Base-by-base conservation (phyloP, 1,139 yeast genomes). In the Yamadazyma triangularis region DNA sequence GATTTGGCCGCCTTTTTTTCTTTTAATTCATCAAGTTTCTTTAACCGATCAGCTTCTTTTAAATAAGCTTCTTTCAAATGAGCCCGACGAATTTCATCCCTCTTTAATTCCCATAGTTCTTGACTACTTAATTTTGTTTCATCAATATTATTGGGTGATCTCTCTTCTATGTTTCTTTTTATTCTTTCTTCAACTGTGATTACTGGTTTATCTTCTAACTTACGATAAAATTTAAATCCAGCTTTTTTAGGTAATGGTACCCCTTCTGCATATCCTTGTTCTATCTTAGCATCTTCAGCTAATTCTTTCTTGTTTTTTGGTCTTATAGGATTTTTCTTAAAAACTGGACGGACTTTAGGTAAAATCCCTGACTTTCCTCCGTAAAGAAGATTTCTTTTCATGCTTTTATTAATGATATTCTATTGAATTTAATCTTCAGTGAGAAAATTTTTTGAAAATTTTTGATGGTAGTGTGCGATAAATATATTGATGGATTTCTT, bases 361-460 rank as follows among this genome's bases (percentile, higher is more conserved):
- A 88, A 70, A 29, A 85, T 66, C 52, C 96, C 96, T 32, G 93
- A 81, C 60, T 83, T 83, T n/a, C 78, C 78, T 21, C 78, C 78
- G 46, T 59, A 67, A 44, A 66, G 73, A 27, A 72, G 50, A 15
- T 66, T 62, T 35, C 77, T 68, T 46, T 72, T 75, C 35, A 77
- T 73, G 78, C 72, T n/a, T n/a, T n/a, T n/a, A n/a, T n/a, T n/a
- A n/a, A n/a, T n/a, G n/a, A n/a, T n/a, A n/a, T n/a, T n/a, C n/a
- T n/a, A n/a, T n/a, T n/a, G n/a, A n/a, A n/a, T n/a, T 70, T 9
- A 9, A 7, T 18, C 9, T 18, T 18, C 20, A 18, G 20, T 18
- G 20, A 18, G 20, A 18, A 18, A 18, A 18, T 18, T 18, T 18
- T 18, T 18, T 18, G 20, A 18, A 18, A 18, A 18, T 7, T 6